Evolutionary conservation across 768 basidiomycete genomes (phyloP), one percentile per base, ranked within the genome.

Genomic region (Lactarius trivialis): DNA sequence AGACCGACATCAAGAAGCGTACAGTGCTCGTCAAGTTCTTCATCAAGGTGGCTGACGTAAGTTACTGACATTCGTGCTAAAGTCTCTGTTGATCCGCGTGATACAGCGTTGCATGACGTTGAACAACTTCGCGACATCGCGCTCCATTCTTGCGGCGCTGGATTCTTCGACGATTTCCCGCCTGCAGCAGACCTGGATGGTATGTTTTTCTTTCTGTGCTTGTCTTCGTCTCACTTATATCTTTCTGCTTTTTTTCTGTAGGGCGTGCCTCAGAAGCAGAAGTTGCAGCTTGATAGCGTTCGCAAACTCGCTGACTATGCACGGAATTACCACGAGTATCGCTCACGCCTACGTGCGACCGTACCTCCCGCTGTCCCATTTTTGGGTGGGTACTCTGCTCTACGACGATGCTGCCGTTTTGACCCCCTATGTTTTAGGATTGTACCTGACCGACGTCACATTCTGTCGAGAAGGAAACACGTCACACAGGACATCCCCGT

Each of bases 381-480:
- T 82, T 81, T 99, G 53, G 96, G 95, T 83, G 75, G 70, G 78
- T 67, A 11, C 57, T 55, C 11, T 43, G 39, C 24, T 11, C 26
- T 41, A 43, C 49, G 39, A 5, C 48, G n/a, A 49, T 39, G 32
- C 43, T 62, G 17, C 49, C 66, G 45, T 37, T 32, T 41, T 60
- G 24, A 62, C 56, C 1, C 56, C 5, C 7, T 56, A 67, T 68
- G 39, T 58, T n/a, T 8, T 62, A 91, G 90, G 89, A 54, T 77
- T 93, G 37, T 94, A 93, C 73, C 76, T 95, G 65, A 93, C 93
- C 11, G 93, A 95, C 73, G 81, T 97, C 62, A 98, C 93, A 7
- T 98, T 98, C 74, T 96, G 93, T 71, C 85, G 90, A 43, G 96
- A 98, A 70, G 96, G 96, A 21, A 98, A 98, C 72, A 88, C 91